Percentiles rank a stretch among this genome's conserved stretches.
phyloP scores from a whole-genome alignment of 495 filamentous ascomycete genomes.

The Elaphomyces granulatus region DNA sequence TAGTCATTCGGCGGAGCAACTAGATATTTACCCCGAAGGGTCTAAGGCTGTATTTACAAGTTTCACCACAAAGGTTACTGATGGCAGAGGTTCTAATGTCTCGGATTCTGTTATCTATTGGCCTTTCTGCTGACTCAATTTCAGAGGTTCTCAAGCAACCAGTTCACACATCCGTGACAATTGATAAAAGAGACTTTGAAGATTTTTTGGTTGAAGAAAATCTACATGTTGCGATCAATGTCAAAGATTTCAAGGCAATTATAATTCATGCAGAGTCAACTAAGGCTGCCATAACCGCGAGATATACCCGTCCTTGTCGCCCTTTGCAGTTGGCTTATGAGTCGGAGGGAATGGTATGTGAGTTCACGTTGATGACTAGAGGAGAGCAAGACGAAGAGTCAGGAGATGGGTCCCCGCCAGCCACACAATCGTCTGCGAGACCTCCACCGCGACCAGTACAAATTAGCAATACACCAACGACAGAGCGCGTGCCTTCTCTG shows the following conservation, averaged over 20 bases:
- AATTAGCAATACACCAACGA: conserved; percentile 1
- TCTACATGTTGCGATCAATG: conserved; percentile 74
- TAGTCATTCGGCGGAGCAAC: conserved; percentile 73
- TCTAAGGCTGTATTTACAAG: conserved; percentile 70
- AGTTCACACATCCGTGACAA: conserved; percentile 77
- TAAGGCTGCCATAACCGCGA: conserved; percentile 53
- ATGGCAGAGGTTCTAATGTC: conserved; percentile 53
- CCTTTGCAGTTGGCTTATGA: conserved; percentile 76
- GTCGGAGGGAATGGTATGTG: conserved; percentile 51
- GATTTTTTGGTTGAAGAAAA: conserved; percentile 62
- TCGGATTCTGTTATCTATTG: not conserved
- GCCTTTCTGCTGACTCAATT: conserved; percentile 5
- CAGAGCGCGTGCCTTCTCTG: conserved; percentile 21
- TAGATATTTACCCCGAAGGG: conserved; percentile 70
- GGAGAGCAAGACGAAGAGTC: conserved; percentile 62
- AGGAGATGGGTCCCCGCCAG: conserved; percentile 24
- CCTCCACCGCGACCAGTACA: conserved; percentile 13
- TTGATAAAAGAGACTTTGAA: conserved; percentile 78
- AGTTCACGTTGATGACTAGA: conserved; percentile 90
- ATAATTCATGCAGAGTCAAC: conserved; percentile 70
- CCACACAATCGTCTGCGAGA: conserved; percentile 23
- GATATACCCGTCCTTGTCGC: conserved; percentile 63
- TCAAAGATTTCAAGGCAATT: conserved; percentile 91
- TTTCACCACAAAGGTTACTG: conserved; percentile 80
- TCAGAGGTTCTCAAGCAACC: conserved; percentile 84